Percentiles rank a stretch among this genome's conserved stretches.
phyloP scores from a whole-genome alignment of 2,329 filamentous ascomycete genomes.

The Ophiocordyceps robertsii region DNA sequence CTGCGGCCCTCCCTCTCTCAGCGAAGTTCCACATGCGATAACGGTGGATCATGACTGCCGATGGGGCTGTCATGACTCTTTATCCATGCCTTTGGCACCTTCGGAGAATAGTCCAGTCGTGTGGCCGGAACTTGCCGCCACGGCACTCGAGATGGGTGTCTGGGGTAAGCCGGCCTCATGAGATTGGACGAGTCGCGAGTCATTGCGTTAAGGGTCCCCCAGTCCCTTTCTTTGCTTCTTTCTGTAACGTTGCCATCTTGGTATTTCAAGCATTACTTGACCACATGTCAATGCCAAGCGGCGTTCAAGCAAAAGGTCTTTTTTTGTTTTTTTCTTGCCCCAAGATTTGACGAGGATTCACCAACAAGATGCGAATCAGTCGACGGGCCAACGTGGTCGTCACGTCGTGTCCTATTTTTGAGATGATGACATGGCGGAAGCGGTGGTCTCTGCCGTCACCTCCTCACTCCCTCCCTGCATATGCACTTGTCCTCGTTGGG shows the following conservation, averaged over 20 bases:
- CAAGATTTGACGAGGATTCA: too few species aligned
- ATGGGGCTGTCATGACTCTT: too few species aligned
- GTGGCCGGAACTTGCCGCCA: too few species aligned
- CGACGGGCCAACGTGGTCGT: too few species aligned
- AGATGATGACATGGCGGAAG: background rate
- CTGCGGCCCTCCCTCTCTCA: background rate
- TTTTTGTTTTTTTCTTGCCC: background rate
- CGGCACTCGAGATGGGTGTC: too few species aligned
- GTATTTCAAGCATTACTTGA: background rate
- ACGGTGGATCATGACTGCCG: background rate
- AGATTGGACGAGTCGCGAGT: too few species aligned
- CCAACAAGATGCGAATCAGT: too few species aligned
- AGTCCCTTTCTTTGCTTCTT: background rate
- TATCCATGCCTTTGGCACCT: too few species aligned
- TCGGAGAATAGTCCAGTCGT: too few species aligned
- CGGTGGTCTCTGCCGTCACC: background rate
- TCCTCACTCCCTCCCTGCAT: background rate
- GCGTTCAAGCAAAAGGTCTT: background rate
- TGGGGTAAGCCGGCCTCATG: too few species aligned
- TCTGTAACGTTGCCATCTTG: background rate
- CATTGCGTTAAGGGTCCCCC: too few species aligned
- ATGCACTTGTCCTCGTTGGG: background rate
- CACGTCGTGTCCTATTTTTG: background rate
- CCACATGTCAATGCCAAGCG: background rate
- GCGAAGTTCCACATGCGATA: too few species aligned